phyloP scores from a whole-genome alignment of 345 rosid species.

The Citrus cavaleriei region DNA sequence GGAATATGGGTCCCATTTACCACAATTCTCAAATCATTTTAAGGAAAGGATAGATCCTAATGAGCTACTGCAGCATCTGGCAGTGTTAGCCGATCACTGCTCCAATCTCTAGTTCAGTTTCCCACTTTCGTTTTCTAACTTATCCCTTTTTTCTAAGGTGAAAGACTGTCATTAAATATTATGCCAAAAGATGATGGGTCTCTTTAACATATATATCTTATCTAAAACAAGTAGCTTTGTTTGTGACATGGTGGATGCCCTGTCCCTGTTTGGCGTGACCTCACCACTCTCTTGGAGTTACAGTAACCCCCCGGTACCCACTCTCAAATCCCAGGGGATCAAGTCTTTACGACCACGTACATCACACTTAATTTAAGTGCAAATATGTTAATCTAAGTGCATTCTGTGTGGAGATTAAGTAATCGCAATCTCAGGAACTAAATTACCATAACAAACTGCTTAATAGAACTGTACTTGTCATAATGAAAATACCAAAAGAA shows the following conservation, averaged over 20 bases:
- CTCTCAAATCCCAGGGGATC: neutral
- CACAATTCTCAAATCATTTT: neutral
- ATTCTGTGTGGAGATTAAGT: neutral
- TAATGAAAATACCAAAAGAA: neutral
- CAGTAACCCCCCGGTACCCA: neutral
- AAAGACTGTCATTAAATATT: neutral
- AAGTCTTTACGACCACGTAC: neutral
- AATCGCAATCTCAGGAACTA: neutral
- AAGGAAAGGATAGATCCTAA: neutral
- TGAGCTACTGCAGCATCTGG: neutral
- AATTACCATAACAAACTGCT: neutral
- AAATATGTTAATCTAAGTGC: neutral
- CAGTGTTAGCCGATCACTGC: neutral
- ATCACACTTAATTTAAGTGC: neutral
- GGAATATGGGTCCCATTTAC: constrained; percentile 11
- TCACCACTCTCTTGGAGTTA: neutral
- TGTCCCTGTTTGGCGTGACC: neutral
- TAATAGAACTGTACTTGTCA: neutral
- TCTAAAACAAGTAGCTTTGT: neutral
- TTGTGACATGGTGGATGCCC: neutral
- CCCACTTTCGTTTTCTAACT: neutral
- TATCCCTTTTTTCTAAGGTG: neutral
- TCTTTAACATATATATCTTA: neutral
- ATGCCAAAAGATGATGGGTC: neutral
- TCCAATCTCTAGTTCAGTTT: neutral